A percentile compares a stretch with the other conserved stretches of the same genome.
Evolutionary conservation across 2,329 filamentous ascomycete species (phyloP).

Genomic region (Cryphonectria nitschkei): DNA sequence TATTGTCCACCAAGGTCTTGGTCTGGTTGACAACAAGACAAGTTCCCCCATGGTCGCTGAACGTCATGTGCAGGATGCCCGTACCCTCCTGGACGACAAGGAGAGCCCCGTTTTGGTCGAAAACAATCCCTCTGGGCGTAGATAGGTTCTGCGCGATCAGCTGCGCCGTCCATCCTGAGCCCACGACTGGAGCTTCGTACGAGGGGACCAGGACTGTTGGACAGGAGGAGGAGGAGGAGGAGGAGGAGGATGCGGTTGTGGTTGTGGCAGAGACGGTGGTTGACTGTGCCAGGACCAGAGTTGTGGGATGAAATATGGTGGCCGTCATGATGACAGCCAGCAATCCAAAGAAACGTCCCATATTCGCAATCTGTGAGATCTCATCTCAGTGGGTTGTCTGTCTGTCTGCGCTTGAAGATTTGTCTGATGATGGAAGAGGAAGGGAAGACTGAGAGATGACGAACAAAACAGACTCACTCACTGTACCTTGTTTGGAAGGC

Average conservation of each 20-base stretch:
- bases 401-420: neutral
- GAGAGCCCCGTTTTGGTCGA: constrained; percentile 50
- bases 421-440: neutral
- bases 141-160: constrained; percentile 39
- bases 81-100: constrained; percentile 49
- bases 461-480: neutral
- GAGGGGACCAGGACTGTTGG: constrained; percentile 33
- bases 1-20: constrained; percentile 42
- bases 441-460: neutral
- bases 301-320: neutral
- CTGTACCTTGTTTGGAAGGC: neutral
- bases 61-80: constrained; percentile 46
- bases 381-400: neutral
- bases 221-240: constrained; percentile 28
- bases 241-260: neutral
- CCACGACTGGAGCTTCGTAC: constrained; percentile 37
- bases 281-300: constrained; percentile 15
- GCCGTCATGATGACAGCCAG: neutral
- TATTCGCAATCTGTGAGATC: neutral
- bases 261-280: constrained; percentile 4
- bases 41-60: constrained; percentile 47
- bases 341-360: neutral
- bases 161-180: constrained; percentile 40
- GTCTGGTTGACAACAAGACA: constrained; percentile 45
- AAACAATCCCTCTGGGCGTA: constrained; percentile 49